Evolutionary conservation across 108 stramenopile species (phyloP), one percentile per base, ranked within the genome.

Genomic region (Skeletonema marinoi): DNA sequence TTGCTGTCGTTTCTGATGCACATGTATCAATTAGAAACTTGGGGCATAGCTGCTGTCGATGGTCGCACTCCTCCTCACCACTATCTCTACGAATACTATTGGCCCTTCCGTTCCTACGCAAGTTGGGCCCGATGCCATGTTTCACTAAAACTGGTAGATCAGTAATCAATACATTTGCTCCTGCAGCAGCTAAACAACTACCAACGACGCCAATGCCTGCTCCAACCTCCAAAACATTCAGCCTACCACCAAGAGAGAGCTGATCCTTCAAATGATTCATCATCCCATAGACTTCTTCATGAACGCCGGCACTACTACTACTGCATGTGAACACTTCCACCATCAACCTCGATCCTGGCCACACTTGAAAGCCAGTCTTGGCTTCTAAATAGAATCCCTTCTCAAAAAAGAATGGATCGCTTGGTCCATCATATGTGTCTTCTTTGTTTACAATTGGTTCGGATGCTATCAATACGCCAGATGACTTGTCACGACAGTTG

Each of bases 331-430:
- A 71, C 50, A 78, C 74, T 51, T 84, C 78, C 12, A 80, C 32
- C 46, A 84, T 62, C 42, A 84, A 59, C n/a, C 83, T 41, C 7
- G 78, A 69, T 0, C 83, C 83, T 12, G 83, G 83, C 83, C 83
- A 84, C 3, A 79, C 78, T 39, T 79, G 78, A 66, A 84, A 84
- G 38, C 83, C 83, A 4, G 83, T 84, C 77, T 79, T 75, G 62
- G 83, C 83, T 46, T 84, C 83, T 7, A 84, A 59, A 30, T 80
- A 75, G 66, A 80, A 84, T 25, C 83, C 83, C 21, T 50, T 64
- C 50, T 84, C 74, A 54, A 84, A 84, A 59, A 84, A 80, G 46
- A 75, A 75, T 12, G 78, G 83, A 75, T 83, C 82, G 50, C 67
- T 25, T 5, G 59, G 66, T 12, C 72, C 78, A 64, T 71, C 72